Conservation (phyloP, 2,329 filamentous ascomycete species). For the Ceratocystis alfenasii region DNA sequence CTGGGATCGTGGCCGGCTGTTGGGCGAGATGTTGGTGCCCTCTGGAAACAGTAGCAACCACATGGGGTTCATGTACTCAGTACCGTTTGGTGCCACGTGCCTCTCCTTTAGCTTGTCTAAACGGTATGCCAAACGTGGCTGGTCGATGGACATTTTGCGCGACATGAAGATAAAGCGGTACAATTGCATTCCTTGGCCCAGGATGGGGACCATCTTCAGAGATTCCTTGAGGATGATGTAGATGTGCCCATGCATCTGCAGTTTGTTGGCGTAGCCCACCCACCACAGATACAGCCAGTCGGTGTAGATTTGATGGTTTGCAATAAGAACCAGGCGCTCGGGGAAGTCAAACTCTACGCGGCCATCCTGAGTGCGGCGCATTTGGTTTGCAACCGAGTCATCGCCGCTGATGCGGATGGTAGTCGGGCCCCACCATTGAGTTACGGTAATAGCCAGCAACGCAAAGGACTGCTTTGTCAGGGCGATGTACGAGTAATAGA, state of each 20-base stretch:
- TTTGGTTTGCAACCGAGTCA: constrained; percentile 62
- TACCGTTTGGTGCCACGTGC: constrained; percentile 42
- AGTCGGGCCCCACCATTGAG: constrained; percentile 78
- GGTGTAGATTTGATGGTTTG: constrained; percentile 85
- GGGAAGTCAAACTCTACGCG: constrained; percentile 68
- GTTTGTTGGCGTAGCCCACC: constrained; percentile 69
- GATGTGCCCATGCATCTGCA: constrained; percentile 69
- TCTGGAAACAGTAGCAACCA: constrained; percentile 84
- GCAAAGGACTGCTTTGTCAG: constrained; percentile 78
- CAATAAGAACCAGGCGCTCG: constrained; percentile 68
- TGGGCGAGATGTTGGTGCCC: constrained; percentile 66
- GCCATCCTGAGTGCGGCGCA: constrained; percentile 57
- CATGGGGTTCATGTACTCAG: constrained; percentile 60
- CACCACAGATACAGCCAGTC: constrained; percentile 93
- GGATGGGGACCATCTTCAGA: constrained; percentile 64
- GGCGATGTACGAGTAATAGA: constrained; percentile 78
- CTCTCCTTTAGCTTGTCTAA: constrained; percentile 54
- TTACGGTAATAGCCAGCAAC: constrained; percentile 65
- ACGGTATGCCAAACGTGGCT: constrained; percentile 61
- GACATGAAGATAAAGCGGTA: constrained; percentile 86
- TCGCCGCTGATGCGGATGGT: constrained; percentile 74
- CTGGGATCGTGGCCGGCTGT: constrained; percentile 57
- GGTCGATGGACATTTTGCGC: constrained; percentile 75
- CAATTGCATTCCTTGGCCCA: constrained; percentile 73
- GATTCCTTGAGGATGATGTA: constrained; percentile 89